Conservation (phyloP, 768 basidiomycete genomes). For the Mycena haematopus region DNA sequence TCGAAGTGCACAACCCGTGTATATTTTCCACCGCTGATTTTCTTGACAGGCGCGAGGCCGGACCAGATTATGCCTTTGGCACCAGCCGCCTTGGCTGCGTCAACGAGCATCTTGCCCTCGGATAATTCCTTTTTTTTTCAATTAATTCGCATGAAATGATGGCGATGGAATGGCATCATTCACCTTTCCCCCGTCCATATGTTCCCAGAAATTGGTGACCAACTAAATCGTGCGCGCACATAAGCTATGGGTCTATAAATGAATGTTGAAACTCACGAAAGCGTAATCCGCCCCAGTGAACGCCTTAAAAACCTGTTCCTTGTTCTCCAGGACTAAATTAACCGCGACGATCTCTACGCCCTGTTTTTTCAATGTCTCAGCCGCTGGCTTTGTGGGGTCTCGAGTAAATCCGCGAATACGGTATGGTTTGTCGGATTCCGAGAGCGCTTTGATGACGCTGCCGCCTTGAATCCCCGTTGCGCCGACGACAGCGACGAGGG, state of each 20-base stretch:
- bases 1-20: slow-evolving; percentile 11
- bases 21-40: slow-evolving; percentile 14
- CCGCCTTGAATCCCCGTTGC: slow-evolving; percentile 17
- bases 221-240: slow-evolving; percentile 1
- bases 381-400: slow-evolving; percentile 1
- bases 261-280: slow-evolving; percentile 5
- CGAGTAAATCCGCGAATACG: slow-evolving; percentile 22
- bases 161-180: too few species aligned
- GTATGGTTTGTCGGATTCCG: slow-evolving; percentile 19
- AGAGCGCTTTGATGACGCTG: slow-evolving; percentile 24
- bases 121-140: slow-evolving; percentile 15
- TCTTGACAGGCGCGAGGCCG: background rate
- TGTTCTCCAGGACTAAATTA: slow-evolving; percentile 11
- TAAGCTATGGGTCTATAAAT: background rate
- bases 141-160: background rate
- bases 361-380: slow-evolving; percentile 3
- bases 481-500: slow-evolving; percentile 25
- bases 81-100: slow-evolving; percentile 21
- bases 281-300: slow-evolving; percentile 12
- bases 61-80: slow-evolving; percentile 22
- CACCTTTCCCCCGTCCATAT: slow-evolving; percentile 8
- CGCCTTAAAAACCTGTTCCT: slow-evolving; percentile 2
- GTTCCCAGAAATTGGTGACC: slow-evolving; percentile 24
- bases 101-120: slow-evolving; percentile 24
- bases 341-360: slow-evolving; percentile 17